Conservation (phyloP, 2,329 filamentous ascomycete species). For the Stemphylium lycopersici region DNA sequence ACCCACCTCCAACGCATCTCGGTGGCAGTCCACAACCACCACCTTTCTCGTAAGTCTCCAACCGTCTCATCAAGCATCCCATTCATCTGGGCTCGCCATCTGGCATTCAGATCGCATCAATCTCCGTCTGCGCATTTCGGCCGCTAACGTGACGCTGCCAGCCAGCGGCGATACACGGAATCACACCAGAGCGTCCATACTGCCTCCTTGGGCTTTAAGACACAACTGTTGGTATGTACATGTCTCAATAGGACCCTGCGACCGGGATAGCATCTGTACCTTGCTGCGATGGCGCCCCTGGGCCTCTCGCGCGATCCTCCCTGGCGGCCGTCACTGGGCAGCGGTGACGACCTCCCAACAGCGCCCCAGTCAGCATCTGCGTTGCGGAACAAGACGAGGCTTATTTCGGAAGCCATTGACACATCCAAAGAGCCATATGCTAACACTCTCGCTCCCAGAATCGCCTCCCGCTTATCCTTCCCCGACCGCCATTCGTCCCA, state of each 20-base stretch:
- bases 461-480: conserved; percentile 32
- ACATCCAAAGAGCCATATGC: conserved; percentile 29
- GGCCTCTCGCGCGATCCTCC: conserved; percentile 32
- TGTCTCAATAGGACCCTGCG: conserved; percentile 40
- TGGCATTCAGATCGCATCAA: conserved; percentile 18
- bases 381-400: conserved; percentile 21
- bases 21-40: conserved; percentile 29
- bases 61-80: conserved; percentile 23
- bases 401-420: conserved; percentile 24
- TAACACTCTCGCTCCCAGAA: conserved; percentile 31
- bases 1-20: conserved; percentile 36
- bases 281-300: conserved; percentile 25
- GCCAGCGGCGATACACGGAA: conserved; percentile 47
- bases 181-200: conserved; percentile 37
- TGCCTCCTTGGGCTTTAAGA: conserved; percentile 31
- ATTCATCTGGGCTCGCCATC: conserved; percentile 16
- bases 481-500: conserved; percentile 39
- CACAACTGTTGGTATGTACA: conserved; percentile 43
- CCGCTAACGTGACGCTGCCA: conserved; percentile 43
- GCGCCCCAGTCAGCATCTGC: conserved; percentile 27
- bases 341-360: conserved; percentile 39
- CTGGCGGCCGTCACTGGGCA: conserved; percentile 39
- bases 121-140: conserved; percentile 28
- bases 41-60: conserved; percentile 33
- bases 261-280: conserved; percentile 27